These are phyloP conservation scores for Aurantiochytrium sp. DNA, from an alignment of 108 stramenopile species.

Conservation along the genomic window DNA sequence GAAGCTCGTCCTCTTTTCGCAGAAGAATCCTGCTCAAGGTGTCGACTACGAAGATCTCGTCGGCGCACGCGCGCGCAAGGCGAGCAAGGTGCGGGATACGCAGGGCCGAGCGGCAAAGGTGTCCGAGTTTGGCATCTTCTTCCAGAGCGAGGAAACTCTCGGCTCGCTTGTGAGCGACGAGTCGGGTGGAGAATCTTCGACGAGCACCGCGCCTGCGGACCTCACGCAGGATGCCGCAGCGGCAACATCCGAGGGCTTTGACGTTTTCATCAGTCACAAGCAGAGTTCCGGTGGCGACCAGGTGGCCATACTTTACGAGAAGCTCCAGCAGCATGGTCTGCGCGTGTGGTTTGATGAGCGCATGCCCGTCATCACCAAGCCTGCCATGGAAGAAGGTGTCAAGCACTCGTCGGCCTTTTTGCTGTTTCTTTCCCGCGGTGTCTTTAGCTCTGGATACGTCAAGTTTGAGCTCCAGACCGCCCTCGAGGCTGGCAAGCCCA, in stretches of 20 bases:
- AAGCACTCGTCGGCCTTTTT: neutral
- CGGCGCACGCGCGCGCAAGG: neutral
- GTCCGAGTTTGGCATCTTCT: neutral
- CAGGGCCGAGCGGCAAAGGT: neutral
- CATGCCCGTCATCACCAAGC: neutral
- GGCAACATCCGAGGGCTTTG: neutral
- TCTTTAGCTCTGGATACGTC: neutral
- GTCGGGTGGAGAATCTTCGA: neutral
- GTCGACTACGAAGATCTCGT: neutral
- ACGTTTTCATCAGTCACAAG: slow-evolving; percentile 7
- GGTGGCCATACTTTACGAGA: neutral
- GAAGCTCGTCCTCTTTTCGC: neutral
- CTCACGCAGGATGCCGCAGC: no score
- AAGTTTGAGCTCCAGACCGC: neutral
- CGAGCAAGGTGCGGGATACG: neutral
- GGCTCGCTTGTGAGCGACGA: slow-evolving; percentile 3
- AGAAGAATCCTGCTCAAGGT: neutral
- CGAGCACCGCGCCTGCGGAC: no score
- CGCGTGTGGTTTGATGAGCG: neutral
- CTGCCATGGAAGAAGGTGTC: neutral
- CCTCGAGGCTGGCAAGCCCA: neutral
- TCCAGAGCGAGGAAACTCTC: neutral
- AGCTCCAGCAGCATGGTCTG: neutral
- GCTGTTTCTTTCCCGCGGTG: neutral
- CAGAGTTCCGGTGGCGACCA: neutral